Evolutionary conservation across 2,329 filamentous ascomycete genomes (phyloP), one percentile per base, ranked within the genome.

Genomic region (Cladosporium sp.): DNA sequence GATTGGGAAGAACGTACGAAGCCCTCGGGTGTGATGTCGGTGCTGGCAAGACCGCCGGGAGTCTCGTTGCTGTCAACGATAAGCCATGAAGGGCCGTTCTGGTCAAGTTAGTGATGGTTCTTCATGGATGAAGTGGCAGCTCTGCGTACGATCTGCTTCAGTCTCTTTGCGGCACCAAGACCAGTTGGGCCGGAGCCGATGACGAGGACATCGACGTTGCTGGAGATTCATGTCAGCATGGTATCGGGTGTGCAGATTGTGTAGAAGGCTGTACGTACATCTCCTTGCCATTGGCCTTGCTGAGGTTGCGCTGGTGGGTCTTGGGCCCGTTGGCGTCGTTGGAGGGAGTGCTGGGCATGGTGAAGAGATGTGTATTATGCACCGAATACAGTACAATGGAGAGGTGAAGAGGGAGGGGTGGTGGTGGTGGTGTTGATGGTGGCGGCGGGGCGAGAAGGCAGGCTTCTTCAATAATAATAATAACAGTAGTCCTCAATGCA

Each of bases 151-250:
- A 97, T 89, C 83, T 99, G 95, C 82, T 98, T 91, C 72, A 99
- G 88, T 79, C 95, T 92, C 86, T 99, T 99, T 75, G 95, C 95
- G 79, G 95, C 95, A 86, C 95, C 95, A 74, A 98, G 88, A 82
- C 95, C 95, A 77, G 95, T 98, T 75, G 95, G 95, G 78, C 95
- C 95, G 82, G 94, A 94, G 78, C 95, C 95, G 84, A 98, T 97
- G 81, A 99, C 89, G 78, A 99, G 92, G 74, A 99, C 91, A 83
- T 99, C 95, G 79, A 98, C 92, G 77, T 92, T 90, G 80, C 93
- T 96, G 80, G 15, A 59, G 64, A 74, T 24, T 26, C 26, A 34
- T 5, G 63, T 65, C 54, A 65, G 63, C 51, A 47, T 57, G 28
- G 52, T 8, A n/a, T 34, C 15, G 10, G 14, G 32, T 28, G 44